Conservation (phyloP, 78 protist species). For the Dictyostelium brefeldianum region DNA sequence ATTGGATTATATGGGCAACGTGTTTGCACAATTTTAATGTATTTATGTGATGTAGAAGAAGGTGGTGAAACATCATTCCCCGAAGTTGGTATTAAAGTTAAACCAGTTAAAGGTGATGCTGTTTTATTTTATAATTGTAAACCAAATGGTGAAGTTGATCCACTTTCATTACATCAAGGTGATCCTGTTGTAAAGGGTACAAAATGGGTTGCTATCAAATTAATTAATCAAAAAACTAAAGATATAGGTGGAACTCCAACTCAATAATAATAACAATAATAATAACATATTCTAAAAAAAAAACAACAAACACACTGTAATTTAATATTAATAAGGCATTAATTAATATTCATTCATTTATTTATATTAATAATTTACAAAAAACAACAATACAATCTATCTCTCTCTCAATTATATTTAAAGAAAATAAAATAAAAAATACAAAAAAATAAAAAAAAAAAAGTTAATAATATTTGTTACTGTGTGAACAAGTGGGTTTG, state of each 20-base stretch:
- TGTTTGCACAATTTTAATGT: conserved; percentile 76
- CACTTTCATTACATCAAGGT: conserved; percentile 74
- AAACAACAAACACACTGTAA: neutral
- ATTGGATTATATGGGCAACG: conserved; percentile 82
- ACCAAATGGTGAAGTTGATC: conserved; percentile 81
- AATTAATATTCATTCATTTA: neutral
- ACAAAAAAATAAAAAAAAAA: too few species aligned
- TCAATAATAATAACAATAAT: neutral
- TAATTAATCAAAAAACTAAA: conserved; percentile 50
- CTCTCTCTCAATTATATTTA: neutral
- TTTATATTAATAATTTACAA: too few species aligned
- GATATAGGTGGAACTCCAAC: neutral
- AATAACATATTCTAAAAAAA: too few species aligned
- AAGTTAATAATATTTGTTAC: too few species aligned
- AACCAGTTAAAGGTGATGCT: conserved; percentile 79
- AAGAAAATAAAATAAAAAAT: too few species aligned
- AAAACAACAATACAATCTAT: too few species aligned
- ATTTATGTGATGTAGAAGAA: conserved; percentile 68
- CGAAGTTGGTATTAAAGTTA: conserved; percentile 54
- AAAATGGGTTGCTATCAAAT: conserved; percentile 72
- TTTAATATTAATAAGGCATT: neutral
- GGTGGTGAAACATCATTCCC: conserved; percentile 84
- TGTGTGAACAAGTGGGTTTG: too few species aligned
- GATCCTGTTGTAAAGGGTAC: conserved; percentile 79
- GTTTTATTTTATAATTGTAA: conserved; percentile 81